Evolutionary conservation across 768 basidiomycete genomes (phyloP).

Genomic region (Neoboletus subvelutipes): DNA sequence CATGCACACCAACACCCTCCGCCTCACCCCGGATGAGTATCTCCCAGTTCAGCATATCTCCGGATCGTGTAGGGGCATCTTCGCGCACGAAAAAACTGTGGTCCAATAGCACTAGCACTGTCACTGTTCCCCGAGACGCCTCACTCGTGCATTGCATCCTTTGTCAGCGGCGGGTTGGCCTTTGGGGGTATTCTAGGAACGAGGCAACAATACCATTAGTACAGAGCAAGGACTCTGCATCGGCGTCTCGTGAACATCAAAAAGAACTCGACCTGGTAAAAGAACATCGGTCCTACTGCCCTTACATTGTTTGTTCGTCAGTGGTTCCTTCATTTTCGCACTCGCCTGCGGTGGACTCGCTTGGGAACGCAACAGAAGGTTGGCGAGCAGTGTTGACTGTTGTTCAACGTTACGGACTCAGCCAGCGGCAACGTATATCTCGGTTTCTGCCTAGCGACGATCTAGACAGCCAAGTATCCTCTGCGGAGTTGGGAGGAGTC

Average conservation of each 20-base stretch:
- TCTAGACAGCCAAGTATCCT: constrained; percentile 34
- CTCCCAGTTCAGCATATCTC: constrained; percentile 17
- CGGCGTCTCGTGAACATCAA: constrained; percentile 23
- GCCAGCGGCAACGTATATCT: constrained; percentile 48
- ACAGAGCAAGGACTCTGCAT: constrained; percentile 16
- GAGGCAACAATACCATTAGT: background rate
- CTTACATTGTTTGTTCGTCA: constrained; percentile 76
- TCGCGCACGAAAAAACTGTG: constrained; percentile 9
- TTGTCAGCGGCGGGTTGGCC: constrained; percentile 75
- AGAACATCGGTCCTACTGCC: constrained; percentile 84
- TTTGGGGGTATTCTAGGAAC: constrained; percentile 66
- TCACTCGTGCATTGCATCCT: constrained; percentile 62
- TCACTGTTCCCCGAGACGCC: constrained; percentile 37
- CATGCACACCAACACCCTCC: constrained; percentile 23
- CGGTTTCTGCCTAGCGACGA: constrained; percentile 28
- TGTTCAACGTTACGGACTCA: constrained; percentile 63
- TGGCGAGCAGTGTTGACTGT: constrained; percentile 79
- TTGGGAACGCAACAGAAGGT: constrained; percentile 52
- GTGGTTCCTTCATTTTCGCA: constrained; percentile 54
- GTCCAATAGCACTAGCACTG: background rate
- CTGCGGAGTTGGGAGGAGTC: constrained; percentile 46
- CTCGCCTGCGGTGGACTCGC: constrained; percentile 21
- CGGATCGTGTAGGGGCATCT: constrained; percentile 8
- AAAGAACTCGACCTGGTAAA: constrained; percentile 72
- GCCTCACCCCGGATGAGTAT: constrained; percentile 22